Evolutionary conservation across 1,284 basidiomycete species (phyloP), one percentile per base, ranked within the genome.

Genomic region (Stereum hirsutum): DNA sequence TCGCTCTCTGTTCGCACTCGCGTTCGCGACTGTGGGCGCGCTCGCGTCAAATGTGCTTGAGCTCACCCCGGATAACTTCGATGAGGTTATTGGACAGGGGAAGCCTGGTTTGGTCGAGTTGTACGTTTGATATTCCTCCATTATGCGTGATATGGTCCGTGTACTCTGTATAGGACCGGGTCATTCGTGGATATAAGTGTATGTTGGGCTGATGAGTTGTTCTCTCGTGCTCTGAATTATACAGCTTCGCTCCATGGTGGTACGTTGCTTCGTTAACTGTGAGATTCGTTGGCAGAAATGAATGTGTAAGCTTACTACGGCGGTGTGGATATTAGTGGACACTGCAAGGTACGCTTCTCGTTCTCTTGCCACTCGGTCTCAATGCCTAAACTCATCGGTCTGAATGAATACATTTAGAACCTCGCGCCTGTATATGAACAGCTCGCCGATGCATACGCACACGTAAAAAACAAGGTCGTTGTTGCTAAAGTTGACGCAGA

Each of bases 401-500:
- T 28, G 34, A 36, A 34, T 42, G 42, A 15, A n/a, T 5, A 5
- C 11, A 2, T 39, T 51, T 61, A 88, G 86, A 84, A 75, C 66
- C 83, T 97, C 45, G 90, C 89, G 0, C 93, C 93, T 10, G 64
- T 68, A 3, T 97, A 89, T 53, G 94, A 95, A 60, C 74, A 94
- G 61, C 77, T 97, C 15, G 94, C 83, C 28, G 87, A 95, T 56
- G 85, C 87, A 10, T 97, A 83, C 57, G 66, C 75, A 4, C 73
- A 83, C 48, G 76, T 72, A 36, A 83, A 85, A 55, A 80, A 89
- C 61, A 89, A 87, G 58, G 87, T 97, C 20, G 54, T 90, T 43
- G 81, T 97, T 50, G 93, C 92, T 49, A 96, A 96, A 61, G 84
- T 95, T 5, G 92, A 97, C 54, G 93, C 91, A 1, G 93, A 97